phyloP scores from a whole-genome alignment of 1,284 basidiomycete species.

The Puccinia horiana region DNA sequence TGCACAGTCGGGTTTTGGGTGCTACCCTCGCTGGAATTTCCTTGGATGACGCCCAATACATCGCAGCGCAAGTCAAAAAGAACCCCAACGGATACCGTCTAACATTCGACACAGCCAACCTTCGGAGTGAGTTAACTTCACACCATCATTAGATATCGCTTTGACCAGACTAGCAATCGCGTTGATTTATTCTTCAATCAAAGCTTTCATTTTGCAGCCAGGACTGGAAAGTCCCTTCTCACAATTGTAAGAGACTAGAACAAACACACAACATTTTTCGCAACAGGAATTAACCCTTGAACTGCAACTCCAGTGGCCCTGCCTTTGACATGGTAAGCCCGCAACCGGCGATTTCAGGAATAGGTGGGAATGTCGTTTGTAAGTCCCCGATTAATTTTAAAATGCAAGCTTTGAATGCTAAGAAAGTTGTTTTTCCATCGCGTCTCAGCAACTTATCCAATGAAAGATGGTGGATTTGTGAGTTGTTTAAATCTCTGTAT shows the following conservation, averaged over 20 bases:
- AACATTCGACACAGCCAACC: neutral
- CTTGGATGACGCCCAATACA: constrained; percentile 6
- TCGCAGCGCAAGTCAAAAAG: neutral
- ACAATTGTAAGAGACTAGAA: constrained; percentile 15
- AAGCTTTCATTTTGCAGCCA: constrained; percentile 33
- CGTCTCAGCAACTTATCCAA: constrained; percentile 31
- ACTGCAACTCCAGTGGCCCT: constrained; percentile 35
- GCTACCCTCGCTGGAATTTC: constrained; percentile 16
- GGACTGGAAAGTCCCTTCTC: constrained; percentile 47
- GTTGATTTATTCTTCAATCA: neutral
- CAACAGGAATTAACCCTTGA: neutral
- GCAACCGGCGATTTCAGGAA: constrained; percentile 42
- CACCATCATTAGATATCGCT: neutral
- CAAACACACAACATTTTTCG: neutral
- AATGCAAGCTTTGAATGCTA: neutral
- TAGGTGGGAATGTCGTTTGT: constrained; percentile 46
- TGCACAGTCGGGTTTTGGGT: neutral
- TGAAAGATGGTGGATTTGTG: constrained; percentile 34
- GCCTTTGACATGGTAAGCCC: constrained; percentile 36
- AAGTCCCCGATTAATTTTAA: neutral
- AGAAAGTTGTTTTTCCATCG: neutral
- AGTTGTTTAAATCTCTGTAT: neutral
- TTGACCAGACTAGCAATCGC: neutral
- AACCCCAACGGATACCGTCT: constrained; percentile 3
- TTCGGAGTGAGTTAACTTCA: neutral